These are phyloP conservation scores for Lasiodiplodia hormozganensis DNA, from an alignment of 2,329 filamentous ascomycete genomes.

Conservation along the genomic window DNA sequence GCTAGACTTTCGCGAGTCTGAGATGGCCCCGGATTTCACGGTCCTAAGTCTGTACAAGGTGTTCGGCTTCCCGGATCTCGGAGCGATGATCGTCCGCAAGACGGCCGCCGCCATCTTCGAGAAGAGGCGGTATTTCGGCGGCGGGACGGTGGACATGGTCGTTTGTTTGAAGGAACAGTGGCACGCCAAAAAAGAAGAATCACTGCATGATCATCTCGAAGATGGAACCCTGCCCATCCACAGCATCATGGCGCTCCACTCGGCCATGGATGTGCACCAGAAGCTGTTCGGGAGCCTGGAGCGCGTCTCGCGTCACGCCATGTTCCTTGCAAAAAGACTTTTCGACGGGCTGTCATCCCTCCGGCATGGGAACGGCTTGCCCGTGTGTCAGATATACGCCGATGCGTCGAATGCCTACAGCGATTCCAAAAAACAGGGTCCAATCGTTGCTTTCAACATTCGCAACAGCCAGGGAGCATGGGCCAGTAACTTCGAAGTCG, in stretches of 20 bases:
- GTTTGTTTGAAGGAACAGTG: slow-evolving; percentile 78
- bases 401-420: slow-evolving; percentile 50
- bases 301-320: slow-evolving; percentile 73
- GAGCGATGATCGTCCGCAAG: slow-evolving; percentile 82
- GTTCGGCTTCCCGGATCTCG: slow-evolving; percentile 95
- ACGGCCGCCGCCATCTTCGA: slow-evolving; percentile 69
- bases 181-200: slow-evolving; percentile 77
- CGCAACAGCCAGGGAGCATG: slow-evolving; percentile 72
- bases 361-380: slow-evolving; percentile 71
- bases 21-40: slow-evolving; percentile 78
- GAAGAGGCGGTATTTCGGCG: slow-evolving; percentile 83
- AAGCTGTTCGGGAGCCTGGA: slow-evolving; percentile 75
- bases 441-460: slow-evolving; percentile 85
- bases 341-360: slow-evolving; percentile 65
- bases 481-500: slow-evolving; percentile 83
- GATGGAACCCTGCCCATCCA: slow-evolving; percentile 93
- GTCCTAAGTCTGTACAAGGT: slow-evolving; percentile 94
- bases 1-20: slow-evolving; percentile 70
- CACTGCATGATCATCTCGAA: slow-evolving; percentile 82
- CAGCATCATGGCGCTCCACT: slow-evolving; percentile 81
- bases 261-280: slow-evolving; percentile 73
- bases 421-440: slow-evolving; percentile 64
- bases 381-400: slow-evolving; percentile 72
- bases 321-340: slow-evolving; percentile 67
- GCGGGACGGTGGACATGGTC: slow-evolving; percentile 92